Conservation (phyloP, 306 rosid species). For the Parietaria judaica region DNA sequence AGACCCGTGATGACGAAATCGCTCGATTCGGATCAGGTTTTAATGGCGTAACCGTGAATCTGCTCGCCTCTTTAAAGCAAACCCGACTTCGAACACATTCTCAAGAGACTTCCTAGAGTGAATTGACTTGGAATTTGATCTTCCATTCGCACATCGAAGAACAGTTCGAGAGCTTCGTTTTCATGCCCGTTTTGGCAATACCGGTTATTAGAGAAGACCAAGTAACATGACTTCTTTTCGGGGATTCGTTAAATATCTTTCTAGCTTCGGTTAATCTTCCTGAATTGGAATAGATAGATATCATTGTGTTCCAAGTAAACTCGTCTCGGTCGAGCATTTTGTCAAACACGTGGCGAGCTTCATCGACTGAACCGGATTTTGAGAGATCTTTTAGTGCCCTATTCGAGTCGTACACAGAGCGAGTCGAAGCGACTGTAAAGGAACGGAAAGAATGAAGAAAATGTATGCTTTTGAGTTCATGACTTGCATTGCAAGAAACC, state of each 20-base stretch:
- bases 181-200: conserved; percentile 45
- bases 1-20: conserved; percentile 63
- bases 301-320: conserved; percentile 73
- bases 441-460: conserved; percentile 18
- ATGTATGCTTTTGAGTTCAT: conserved; percentile 19
- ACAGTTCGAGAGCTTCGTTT: conserved; percentile 55
- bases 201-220: conserved; percentile 86
- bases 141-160: conserved; percentile 55
- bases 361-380: conserved; percentile 43
- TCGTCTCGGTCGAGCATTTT: conserved; percentile 56
- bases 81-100: conserved; percentile 55
- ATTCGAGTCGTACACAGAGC: conserved; percentile 36
- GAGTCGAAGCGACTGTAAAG: conserved; percentile 16
- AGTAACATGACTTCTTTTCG: conserved; percentile 43
- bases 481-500: conserved; percentile 10
- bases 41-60: conserved; percentile 61
- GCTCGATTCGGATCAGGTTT: conserved; percentile 42
- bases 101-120: conserved; percentile 64
- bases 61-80: conserved; percentile 52
- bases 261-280: conserved; percentile 62
- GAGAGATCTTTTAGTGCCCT: conserved; percentile 35
- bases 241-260: conserved; percentile 42
- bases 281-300: conserved; percentile 50
- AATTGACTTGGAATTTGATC: conserved; percentile 59
- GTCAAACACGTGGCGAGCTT: conserved; percentile 72